Evolutionary conservation across 176 grass and related monocot genomes (phyloP), one percentile per base, ranked within the genome.

Genomic region (Dendrocalamus sinicus): DNA sequence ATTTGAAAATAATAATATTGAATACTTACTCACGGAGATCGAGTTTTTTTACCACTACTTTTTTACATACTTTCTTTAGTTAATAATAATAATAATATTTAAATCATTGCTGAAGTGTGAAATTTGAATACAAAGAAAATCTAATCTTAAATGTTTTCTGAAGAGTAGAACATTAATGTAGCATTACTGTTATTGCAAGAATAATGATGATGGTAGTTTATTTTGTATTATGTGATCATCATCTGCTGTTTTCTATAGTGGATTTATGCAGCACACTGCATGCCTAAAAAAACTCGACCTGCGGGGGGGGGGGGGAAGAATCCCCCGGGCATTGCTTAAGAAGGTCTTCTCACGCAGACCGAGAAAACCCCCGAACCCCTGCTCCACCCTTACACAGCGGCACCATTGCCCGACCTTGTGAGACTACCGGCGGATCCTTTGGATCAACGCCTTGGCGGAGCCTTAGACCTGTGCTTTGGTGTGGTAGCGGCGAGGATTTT

Each of bases 1-100:
- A 55, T 48, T 6, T 19, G 13, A 67, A 67, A 68, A 61, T 44
- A 86, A 23, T 20, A 44, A 39, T 22, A 59, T 43, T 57, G 12
- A 46, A 70, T 46, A 58, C 41, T 44, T 60, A 88, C 43, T 59
- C 44, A 50, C 19, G 39, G 52, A 84, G 35, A 12, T 66, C 22
- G 24, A 64, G 12, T 60, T 46, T 22, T 22, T 51, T 71, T 9
- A 68, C 9, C 9, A 13, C 44, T 67, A 53, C 37, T 43, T 67
- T 53, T 66, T 53, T 68, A n/a, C 12, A 19, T 83, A 30, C 17
- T 48, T 73, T 35, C 7, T 70, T 55, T 53, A 50, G 14, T 26
- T 50, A 59, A 59, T 15, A 51, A 50, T 17, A 51, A 50, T 17
- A 37, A 67, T 35, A 22, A 12, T 58, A 5, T 60, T 22, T 7